Evolutionary conservation across 768 basidiomycete genomes (phyloP), one percentile per base, ranked within the genome.

Genomic region (Kwoniella botswanensis): DNA sequence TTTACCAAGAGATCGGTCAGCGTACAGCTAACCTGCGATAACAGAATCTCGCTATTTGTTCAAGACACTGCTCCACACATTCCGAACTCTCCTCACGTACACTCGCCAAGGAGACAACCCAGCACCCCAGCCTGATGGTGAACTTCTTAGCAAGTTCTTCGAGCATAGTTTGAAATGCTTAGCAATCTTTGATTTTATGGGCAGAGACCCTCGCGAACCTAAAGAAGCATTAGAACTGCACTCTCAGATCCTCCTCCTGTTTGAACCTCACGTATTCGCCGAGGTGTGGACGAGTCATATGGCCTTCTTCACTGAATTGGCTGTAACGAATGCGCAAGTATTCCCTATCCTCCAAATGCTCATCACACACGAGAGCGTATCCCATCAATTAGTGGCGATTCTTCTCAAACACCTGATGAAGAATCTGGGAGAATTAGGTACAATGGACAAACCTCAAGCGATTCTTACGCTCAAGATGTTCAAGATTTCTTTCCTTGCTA

Each of bases 261-360:
- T 95, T 76, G 92, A 97, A 78, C 86, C 92, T 9, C 93, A 96
- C 78, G 91, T 95, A 71, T 95, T 97, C 82, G 92, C 96, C 82
- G 94, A 97, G 84, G 92, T 98, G 42, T 96, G 95, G 94, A 93
- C 92, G 44, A 90, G 89, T 80, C 91, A 93, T 81, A 91, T 98
- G 85, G 90, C 90, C 29, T 91, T 94, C 82, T 97, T 95, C 86
- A 91, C 97, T 82, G 88, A 91, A 75, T 88, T 88, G 58, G 89
- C 90, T 0, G 87, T 90, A 73, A 90, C 90, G 75, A 91, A 93
- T 61, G 89, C 91, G 21, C 85, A 90, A 69, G 87, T 97, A 57
- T 89, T 96, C 76, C 90, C 91, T 74, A 89, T 98, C 58, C 91
- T 93, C 68, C 93, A 96, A 80, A 86, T 88, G 46, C 88, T 98